Evolutionary conservation across 768 basidiomycete species (phyloP).

Genomic region (Ramaria rubella): DNA sequence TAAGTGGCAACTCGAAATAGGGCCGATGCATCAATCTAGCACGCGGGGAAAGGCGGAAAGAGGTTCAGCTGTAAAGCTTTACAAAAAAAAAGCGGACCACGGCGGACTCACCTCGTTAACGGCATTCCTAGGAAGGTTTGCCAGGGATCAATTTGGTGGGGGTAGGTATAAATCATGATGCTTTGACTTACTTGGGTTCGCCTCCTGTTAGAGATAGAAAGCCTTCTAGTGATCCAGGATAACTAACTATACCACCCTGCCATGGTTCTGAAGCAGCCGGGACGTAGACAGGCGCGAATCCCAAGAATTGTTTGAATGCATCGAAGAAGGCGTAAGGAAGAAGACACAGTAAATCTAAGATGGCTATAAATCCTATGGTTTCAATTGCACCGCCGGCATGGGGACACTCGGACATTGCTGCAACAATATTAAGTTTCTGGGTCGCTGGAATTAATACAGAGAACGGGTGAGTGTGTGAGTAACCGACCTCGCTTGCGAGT

Average conservation of each 20-base stretch:
- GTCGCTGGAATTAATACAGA: not conserved
- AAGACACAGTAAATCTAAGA: not conserved
- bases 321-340: not conserved
- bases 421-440: not conserved
- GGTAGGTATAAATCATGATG: too few relatives aligned
- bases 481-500: constrained; percentile 22
- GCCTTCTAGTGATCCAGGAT: not conserved
- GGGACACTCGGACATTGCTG: not conserved
- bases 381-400: not conserved
- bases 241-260: not conserved
- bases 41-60: not conserved
- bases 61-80: too few relatives aligned
- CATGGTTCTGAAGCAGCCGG: not conserved
- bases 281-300: not conserved
- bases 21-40: not conserved
- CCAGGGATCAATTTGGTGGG: too few relatives aligned
- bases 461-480: constrained; percentile 16
- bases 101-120: not conserved
- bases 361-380: not conserved
- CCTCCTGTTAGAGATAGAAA: not conserved
- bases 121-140: too few relatives aligned
- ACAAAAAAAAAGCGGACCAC: too few relatives aligned
- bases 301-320: not conserved
- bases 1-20: not conserved
- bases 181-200: too few relatives aligned